These are phyloP conservation scores for Arthrobotrys entomopaga DNA, from an alignment of 2,329 filamentous ascomycete species.

Conservation along the genomic window DNA sequence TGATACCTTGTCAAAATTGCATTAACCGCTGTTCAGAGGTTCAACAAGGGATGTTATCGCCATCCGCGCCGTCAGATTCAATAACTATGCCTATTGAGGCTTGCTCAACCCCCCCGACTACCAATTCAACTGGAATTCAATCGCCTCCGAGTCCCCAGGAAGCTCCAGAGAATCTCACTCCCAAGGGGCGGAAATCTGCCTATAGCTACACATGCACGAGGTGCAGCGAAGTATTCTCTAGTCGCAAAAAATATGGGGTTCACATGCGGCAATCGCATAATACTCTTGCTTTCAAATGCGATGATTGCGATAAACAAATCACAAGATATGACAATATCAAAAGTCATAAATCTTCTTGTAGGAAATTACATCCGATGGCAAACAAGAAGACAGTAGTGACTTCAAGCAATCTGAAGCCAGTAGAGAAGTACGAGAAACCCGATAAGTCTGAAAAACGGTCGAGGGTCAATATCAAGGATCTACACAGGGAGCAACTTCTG, in stretches of 20 bases:
- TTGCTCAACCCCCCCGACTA: no score
- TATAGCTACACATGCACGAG: neutral
- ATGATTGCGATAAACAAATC: conserved; percentile 6
- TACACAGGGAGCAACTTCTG: neutral
- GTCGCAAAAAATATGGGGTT: conserved; percentile 5
- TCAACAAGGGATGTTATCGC: no score
- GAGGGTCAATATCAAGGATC: conserved; percentile 1
- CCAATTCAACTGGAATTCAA: no score
- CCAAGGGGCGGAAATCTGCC: neutral
- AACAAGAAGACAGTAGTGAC: neutral
- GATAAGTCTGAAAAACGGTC: neutral
- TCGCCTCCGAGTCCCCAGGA: no score
- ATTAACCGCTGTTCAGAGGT: no score
- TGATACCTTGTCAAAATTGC: no score
- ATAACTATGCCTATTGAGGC: no score
- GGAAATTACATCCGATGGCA: neutral
- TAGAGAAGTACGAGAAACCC: no score
- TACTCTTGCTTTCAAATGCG: conserved; percentile 12
- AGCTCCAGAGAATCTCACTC: neutral
- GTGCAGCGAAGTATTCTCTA: neutral
- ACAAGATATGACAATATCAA: conserved; percentile 25
- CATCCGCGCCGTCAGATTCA: no score
- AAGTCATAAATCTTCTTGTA: conserved; percentile 10
- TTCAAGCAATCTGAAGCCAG: no score
- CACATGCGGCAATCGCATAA: conserved; percentile 4